Percentiles rank a stretch among this genome's conserved stretches.
These are phyloP conservation scores for Yamadazyma dushanensis DNA, from an alignment of 1,139 yeast species.

Conservation along the genomic window DNA sequence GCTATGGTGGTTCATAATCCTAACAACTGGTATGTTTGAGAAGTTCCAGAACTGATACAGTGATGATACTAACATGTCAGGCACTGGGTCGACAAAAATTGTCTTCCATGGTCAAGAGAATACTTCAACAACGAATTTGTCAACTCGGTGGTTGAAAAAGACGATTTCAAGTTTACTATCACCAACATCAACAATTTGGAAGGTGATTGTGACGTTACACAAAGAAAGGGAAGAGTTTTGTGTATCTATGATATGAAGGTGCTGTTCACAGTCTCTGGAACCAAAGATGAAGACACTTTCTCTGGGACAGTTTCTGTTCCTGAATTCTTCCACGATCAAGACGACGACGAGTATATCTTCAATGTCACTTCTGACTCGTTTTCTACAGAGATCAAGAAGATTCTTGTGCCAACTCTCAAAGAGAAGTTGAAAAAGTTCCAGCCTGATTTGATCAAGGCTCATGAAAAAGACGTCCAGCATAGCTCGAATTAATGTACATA, in stretches of 20 bases:
- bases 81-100: conserved; percentile 86
- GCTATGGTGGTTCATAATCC: conserved; percentile 78
- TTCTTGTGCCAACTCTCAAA: conserved; percentile 52
- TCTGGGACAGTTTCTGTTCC: conserved; percentile 49
- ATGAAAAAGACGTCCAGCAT: conserved; percentile 60
- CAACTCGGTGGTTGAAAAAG: conserved; percentile 34
- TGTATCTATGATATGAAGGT: conserved; percentile 70
- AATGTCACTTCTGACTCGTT: conserved; percentile 42
- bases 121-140: conserved; percentile 52
- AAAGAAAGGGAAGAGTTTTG: conserved; percentile 76
- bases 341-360: conserved; percentile 62
- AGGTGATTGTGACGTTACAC: conserved; percentile 82
- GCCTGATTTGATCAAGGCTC: conserved; percentile 57
- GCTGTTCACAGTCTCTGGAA: conserved; percentile 44
- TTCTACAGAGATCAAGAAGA: conserved; percentile 39
- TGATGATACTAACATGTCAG: conserved; percentile 30
- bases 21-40: conserved; percentile 74
- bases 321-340: conserved; percentile 75
- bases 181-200: conserved; percentile 45
- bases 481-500: conserved; percentile 18
- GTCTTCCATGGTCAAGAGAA: conserved; percentile 71
- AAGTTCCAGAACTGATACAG: neutral
- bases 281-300: conserved; percentile 24
- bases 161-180: conserved; percentile 35
- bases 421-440: conserved; percentile 58